Percentiles rank a stretch among this genome's conserved stretches.
These are phyloP conservation scores for Priceomyces medius DNA, from an alignment of 805 yeast genomes.

Conservation along the genomic window DNA sequence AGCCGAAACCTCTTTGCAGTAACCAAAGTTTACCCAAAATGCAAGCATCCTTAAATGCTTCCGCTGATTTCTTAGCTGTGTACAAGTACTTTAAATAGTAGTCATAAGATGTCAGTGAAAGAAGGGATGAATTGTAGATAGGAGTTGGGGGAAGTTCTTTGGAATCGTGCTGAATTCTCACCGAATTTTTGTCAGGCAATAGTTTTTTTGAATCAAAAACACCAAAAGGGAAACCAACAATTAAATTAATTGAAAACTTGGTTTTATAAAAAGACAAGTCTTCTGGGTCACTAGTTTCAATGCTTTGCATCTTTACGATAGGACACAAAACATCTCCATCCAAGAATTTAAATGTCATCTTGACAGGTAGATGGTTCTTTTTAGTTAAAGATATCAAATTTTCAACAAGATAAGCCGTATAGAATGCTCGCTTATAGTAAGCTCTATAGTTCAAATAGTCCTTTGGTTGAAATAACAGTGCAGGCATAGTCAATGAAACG, in stretches of 20 bases:
- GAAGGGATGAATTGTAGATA: conserved; percentile 75
- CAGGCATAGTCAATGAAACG: conserved; percentile 80
- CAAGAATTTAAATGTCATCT: conserved; percentile 59
- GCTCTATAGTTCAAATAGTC: conserved; percentile 90
- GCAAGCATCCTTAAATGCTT: conserved; percentile 83
- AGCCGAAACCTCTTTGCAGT: conserved; percentile 76
- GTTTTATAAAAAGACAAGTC: conserved; percentile 63
- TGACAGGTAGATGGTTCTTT: conserved; percentile 58
- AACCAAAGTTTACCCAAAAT: conserved; percentile 88
- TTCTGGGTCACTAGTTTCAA: conserved; percentile 44
- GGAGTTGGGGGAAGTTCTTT: conserved; percentile 72
- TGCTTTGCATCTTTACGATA: conserved; percentile 60
- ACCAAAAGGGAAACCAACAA: conserved; percentile 71
- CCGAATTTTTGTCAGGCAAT: conserved; percentile 76
- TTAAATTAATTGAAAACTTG: conserved; percentile 66
- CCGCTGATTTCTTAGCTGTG: conserved; percentile 71
- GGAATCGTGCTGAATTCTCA: conserved; percentile 59
- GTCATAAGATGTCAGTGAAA: conserved; percentile 66
- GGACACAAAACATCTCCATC: conserved; percentile 82
- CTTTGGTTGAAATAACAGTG: conserved; percentile 69
- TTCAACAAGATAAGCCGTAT: conserved; percentile 74
- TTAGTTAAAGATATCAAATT: conserved; percentile 54
- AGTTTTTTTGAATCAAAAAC: conserved; percentile 74
- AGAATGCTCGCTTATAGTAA: conserved; percentile 84
- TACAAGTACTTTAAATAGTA: conserved; percentile 74